phyloP scores from a whole-genome alignment of 2,329 filamentous ascomycete genomes.

The Nothophoma quercina region DNA sequence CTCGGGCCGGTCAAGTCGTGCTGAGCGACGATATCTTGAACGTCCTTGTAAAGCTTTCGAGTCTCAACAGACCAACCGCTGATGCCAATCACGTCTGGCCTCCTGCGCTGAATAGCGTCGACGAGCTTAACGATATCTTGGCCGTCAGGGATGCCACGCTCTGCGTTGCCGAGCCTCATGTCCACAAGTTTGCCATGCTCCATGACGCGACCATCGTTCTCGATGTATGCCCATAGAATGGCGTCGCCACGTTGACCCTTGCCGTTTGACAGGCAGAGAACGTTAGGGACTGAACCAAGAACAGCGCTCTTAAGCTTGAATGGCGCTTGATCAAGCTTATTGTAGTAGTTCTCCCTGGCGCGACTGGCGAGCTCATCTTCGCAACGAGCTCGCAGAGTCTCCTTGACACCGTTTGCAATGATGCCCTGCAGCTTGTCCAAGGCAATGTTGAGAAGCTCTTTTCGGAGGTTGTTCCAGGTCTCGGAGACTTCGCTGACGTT shows the following conservation, averaged over 20 bases:
- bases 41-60: conserved; percentile 79
- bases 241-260: conserved; percentile 81
- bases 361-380: conserved; percentile 89
- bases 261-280: conserved; percentile 87
- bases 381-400: conserved; percentile 90
- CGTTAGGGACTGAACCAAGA: conserved; percentile 84
- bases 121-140: conserved; percentile 74
- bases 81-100: conserved; percentile 88
- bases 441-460: conserved; percentile 82
- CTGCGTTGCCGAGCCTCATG: conserved; percentile 69
- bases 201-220: conserved; percentile 87
- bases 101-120: conserved; percentile 78
- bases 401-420: conserved; percentile 91
- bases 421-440: conserved; percentile 82
- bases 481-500: conserved; percentile 95
- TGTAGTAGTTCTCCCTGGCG: conserved; percentile 87
- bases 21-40: conserved; percentile 79
- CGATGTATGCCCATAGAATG: conserved; percentile 89
- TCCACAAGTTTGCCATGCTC: conserved; percentile 90
- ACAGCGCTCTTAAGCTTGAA: conserved; percentile 95
- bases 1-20: conserved; percentile 79
- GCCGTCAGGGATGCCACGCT: conserved; percentile 72
- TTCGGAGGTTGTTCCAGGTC: conserved; percentile 89
- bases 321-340: conserved; percentile 91
- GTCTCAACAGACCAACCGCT: conserved; percentile 90